phyloP scores from a whole-genome alignment of 352 stramenopile species.

The Phytophthora syringae region DNA sequence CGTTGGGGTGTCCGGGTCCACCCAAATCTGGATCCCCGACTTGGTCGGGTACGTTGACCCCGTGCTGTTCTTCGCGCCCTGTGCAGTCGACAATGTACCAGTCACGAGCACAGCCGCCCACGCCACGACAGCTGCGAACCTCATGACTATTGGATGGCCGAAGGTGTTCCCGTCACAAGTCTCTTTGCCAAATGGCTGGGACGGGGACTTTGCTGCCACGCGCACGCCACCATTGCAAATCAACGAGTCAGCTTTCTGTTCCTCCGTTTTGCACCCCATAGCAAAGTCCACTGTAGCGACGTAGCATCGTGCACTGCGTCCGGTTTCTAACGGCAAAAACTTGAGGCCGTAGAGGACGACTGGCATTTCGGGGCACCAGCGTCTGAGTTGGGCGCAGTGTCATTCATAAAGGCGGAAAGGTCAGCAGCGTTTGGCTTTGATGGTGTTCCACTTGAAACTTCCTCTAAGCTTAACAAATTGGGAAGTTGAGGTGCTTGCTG shows the following conservation, averaged over 20 bases:
- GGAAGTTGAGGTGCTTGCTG: background rate
- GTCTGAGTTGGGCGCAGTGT: slow-evolving; percentile 6
- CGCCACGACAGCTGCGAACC: slow-evolving; percentile 17
- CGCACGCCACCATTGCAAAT: slow-evolving; percentile 17
- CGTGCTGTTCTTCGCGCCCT: slow-evolving; percentile 21
- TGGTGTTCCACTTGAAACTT: no score
- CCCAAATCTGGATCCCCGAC: slow-evolving; percentile 49
- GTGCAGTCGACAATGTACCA: slow-evolving; percentile 1
- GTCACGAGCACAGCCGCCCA: slow-evolving; percentile 19
- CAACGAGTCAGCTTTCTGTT: slow-evolving; percentile 6
- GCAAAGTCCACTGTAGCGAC: background rate
- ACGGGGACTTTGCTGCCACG: slow-evolving; percentile 5
- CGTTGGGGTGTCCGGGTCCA: slow-evolving; percentile 62
- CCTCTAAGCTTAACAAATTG: no score
- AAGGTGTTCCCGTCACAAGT: no score
- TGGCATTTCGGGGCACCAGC: slow-evolving; percentile 7
- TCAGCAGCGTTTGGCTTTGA: slow-evolving; percentile 21
- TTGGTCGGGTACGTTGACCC: no score
- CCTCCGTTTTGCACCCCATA: slow-evolving; percentile 14
- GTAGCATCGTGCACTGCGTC: slow-evolving; percentile 14
- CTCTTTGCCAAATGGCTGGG: slow-evolving; percentile 33
- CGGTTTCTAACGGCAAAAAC: slow-evolving; percentile 30
- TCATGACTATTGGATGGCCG: no score
- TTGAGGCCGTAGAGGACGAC: slow-evolving; percentile 20
- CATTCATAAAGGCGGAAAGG: slow-evolving; percentile 1